Evolutionary conservation across 1,139 yeast genomes (phyloP).

Genomic region (Lodderomyces parapsilosis): DNA sequence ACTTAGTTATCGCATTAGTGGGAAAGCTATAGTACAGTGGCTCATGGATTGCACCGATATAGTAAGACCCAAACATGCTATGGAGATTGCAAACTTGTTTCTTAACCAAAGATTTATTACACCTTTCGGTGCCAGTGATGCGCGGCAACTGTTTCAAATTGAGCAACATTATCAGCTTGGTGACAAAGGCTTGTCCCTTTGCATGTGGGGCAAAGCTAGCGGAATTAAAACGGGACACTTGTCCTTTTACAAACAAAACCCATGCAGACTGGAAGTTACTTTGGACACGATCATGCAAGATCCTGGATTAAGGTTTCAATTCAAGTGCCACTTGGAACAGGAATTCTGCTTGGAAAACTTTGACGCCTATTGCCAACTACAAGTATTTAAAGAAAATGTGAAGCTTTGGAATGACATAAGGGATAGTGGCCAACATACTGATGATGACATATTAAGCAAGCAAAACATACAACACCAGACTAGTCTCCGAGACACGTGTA

Average conservation of each 20-base stretch:
- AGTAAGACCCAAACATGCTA: slow-evolving; percentile 57
- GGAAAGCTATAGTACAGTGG: slow-evolving; percentile 86
- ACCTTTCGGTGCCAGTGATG: not conserved
- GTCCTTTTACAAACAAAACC: not conserved
- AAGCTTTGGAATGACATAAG: slow-evolving; percentile 16
- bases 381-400: slow-evolving; percentile 32
- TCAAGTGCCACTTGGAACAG: slow-evolving; percentile 59
- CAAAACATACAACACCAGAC: not conserved
- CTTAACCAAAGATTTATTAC: slow-evolving; percentile 49
- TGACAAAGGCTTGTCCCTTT: slow-evolving; percentile 11
- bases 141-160: not conserved
- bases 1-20: slow-evolving; percentile 56
- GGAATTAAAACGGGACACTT: not conserved
- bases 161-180: not conserved
- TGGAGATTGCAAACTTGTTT: slow-evolving; percentile 57
- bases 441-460: slow-evolving; percentile 5
- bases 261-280: slow-evolving; percentile 10
- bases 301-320: slow-evolving; percentile 75
- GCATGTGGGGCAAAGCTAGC: slow-evolving; percentile 12
- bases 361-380: slow-evolving; percentile 63
- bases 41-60: slow-evolving; percentile 84
- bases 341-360: slow-evolving; percentile 76
- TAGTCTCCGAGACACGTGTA: slow-evolving; percentile 39
- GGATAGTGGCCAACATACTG: not conserved
- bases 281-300: slow-evolving; percentile 59